Percentiles rank a stretch among this genome's conserved stretches.
Evolutionary conservation across 2,329 filamentous ascomycete species (phyloP).

Genomic region (Cladosporium sphaerospermum): DNA sequence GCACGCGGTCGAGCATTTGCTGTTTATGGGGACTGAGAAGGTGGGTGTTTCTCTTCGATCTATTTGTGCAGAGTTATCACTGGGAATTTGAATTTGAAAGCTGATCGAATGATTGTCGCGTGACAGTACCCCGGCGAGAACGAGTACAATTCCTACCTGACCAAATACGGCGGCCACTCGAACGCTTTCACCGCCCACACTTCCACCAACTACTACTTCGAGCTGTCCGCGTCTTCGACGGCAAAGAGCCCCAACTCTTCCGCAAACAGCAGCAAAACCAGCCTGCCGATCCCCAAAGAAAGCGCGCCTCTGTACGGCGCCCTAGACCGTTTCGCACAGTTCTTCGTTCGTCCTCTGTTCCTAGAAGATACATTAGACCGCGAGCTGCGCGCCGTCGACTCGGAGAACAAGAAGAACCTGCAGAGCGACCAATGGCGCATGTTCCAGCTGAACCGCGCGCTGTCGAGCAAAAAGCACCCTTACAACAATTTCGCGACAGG

Average conservation of each 20-base stretch:
- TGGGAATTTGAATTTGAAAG: neutral
- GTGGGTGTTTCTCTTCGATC: conserved; percentile 34
- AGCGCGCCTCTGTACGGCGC: conserved; percentile 68
- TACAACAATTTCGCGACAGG: conserved; percentile 90
- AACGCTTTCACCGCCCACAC: conserved; percentile 93
- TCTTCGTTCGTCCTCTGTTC: conserved; percentile 86
- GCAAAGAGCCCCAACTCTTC: conserved; percentile 45
- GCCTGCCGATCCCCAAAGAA: conserved; percentile 31
- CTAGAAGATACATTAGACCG: conserved; percentile 77
- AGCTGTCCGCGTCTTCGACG: conserved; percentile 72
- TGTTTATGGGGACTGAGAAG: conserved; percentile 99
- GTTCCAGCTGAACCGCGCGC: conserved; percentile 77
- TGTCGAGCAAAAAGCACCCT: conserved; percentile 82
- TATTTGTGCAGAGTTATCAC: neutral
- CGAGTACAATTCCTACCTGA: conserved; percentile 89
- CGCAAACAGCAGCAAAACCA: conserved; percentile 30
- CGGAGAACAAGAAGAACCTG: conserved; percentile 95
- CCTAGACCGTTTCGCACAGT: conserved; percentile 86
- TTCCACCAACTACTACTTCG: conserved; percentile 97
- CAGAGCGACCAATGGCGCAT: conserved; percentile 85
- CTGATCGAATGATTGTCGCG: neutral
- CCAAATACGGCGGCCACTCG: conserved; percentile 80
- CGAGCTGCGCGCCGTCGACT: conserved; percentile 83
- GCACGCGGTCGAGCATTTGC: conserved; percentile 88
- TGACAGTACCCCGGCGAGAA: conserved; percentile 84